Evolutionary conservation across 106 monocot species (phyloP).

Genomic region (Phalaenopsis equestris): DNA sequence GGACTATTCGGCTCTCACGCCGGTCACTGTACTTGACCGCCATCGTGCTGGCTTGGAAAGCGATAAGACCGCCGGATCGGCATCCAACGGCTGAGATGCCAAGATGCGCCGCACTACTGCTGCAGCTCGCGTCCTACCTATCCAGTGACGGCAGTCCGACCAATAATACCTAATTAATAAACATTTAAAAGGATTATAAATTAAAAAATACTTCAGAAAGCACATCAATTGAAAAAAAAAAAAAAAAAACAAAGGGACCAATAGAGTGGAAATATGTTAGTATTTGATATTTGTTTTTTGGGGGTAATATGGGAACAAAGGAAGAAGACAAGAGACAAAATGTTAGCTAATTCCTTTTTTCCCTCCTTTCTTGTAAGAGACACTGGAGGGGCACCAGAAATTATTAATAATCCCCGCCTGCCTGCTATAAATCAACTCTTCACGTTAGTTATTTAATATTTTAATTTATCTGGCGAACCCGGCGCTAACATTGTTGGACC

Average conservation of each 20-base stretch:
- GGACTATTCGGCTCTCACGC: conserved; percentile 8
- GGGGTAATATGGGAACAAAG: background rate
- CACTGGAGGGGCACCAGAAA: background rate
- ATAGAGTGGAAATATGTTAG: background rate
- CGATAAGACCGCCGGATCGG: conserved; percentile 7
- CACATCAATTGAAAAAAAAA: background rate
- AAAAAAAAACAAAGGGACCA: background rate
- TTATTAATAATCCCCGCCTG: background rate
- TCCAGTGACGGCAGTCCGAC: background rate
- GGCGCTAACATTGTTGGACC: background rate
- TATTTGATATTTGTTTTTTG: no score
- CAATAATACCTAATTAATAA: background rate
- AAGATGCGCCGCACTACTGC: conserved; percentile 6
- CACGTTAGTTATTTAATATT: background rate
- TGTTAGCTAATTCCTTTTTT: background rate
- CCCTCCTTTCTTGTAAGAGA: background rate
- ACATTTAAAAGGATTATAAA: background rate
- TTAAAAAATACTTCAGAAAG: no score
- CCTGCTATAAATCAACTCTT: background rate
- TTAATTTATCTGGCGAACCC: background rate
- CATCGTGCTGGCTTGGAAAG: background rate
- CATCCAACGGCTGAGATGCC: conserved; percentile 11
- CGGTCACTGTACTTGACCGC: conserved; percentile 5
- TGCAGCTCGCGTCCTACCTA: background rate
- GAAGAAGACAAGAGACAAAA: background rate